phyloP scores from a whole-genome alignment of 2,329 filamentous ascomycete species.

The Talaromyces sp. region DNA sequence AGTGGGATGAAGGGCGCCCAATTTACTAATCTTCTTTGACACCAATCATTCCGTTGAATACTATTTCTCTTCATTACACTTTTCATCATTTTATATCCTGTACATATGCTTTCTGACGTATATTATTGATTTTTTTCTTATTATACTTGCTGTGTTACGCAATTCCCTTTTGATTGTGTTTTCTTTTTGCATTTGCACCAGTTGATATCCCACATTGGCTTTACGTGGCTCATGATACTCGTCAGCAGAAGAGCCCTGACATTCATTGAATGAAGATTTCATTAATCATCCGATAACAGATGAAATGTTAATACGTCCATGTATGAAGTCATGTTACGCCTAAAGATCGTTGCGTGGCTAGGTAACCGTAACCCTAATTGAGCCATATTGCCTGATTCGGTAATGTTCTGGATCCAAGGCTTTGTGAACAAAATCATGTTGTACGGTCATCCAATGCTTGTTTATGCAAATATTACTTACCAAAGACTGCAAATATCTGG shows the following conservation, averaged over 20 bases:
- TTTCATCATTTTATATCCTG: conserved; percentile 4
- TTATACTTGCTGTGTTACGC: background rate
- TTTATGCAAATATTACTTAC: too few relatives aligned
- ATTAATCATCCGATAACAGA: background rate
- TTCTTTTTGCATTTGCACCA: background rate
- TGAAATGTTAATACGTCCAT: background rate
- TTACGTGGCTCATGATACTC: background rate
- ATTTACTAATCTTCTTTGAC: conserved; percentile 31
- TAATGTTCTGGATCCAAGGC: background rate
- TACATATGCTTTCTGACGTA: conserved; percentile 14
- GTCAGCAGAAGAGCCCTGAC: background rate
- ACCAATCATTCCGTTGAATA: background rate
- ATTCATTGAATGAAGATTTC: background rate
- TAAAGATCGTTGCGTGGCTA: background rate
- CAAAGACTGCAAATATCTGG: background rate
- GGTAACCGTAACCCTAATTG: background rate
- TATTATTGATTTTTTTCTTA: conserved; percentile 9
- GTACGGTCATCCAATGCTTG: too few relatives aligned
- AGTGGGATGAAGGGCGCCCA: conserved; percentile 40
- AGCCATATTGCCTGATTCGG: background rate
- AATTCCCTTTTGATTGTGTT: background rate
- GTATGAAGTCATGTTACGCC: background rate
- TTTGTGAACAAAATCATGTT: too few relatives aligned
- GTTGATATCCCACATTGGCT: conserved; percentile 1
- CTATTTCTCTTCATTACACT: background rate